These are phyloP conservation scores for Fusarium duplospermum DNA, from an alignment of 2,329 filamentous ascomycete genomes.

Conservation along the genomic window DNA sequence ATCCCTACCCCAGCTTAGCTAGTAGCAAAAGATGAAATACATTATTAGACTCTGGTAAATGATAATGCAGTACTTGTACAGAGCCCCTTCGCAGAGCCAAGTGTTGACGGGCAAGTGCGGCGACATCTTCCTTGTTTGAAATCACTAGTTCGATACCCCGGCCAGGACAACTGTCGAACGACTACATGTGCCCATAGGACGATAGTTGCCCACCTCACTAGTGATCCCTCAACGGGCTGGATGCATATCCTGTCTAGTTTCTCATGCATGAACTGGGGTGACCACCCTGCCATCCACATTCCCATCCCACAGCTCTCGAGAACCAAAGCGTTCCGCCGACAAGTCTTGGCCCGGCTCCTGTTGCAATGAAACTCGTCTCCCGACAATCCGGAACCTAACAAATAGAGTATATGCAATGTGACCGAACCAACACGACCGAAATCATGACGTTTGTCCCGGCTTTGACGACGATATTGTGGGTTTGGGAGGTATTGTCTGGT, in stretches of 20 bases:
- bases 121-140: neutral
- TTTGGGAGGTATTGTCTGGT: neutral
- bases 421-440: neutral
- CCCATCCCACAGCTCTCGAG: neutral
- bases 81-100: neutral
- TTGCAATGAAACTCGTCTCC: neutral
- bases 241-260: neutral
- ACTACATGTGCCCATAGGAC: neutral
- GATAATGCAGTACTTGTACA: neutral
- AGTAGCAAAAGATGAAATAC: rapidly evolving
- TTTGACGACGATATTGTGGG: neutral
- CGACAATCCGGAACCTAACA: neutral
- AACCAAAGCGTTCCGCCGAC: neutral
- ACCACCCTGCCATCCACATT: neutral
- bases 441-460: neutral
- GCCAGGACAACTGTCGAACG: neutral
- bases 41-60: neutral
- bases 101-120: neutral
- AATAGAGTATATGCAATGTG: neutral
- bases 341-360: neutral
- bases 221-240: neutral
- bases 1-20: neutral
- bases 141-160: neutral
- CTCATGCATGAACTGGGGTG: neutral
- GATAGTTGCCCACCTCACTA: neutral